Evolutionary conservation across 2,329 filamentous ascomycete genomes (phyloP).

Genomic region (Fusarium sp.): DNA sequence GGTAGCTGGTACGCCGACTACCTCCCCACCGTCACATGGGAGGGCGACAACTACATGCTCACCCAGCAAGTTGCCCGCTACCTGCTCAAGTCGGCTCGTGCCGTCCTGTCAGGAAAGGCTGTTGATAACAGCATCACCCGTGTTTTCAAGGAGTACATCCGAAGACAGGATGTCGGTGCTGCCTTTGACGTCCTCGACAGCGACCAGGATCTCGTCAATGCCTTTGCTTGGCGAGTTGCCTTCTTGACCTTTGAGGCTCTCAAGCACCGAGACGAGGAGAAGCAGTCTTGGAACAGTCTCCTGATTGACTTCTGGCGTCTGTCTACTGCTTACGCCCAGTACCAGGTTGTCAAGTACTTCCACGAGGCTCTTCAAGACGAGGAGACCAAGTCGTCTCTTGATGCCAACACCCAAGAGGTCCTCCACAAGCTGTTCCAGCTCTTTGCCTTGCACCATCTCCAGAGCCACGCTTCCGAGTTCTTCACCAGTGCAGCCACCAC

Average conservation of each 20-base stretch:
- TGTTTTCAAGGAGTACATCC: constrained; percentile 74
- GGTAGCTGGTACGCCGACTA: constrained; percentile 81
- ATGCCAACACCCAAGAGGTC: constrained; percentile 66
- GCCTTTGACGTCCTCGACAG: constrained; percentile 80
- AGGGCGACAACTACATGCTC: constrained; percentile 86
- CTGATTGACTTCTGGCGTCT: constrained; percentile 84
- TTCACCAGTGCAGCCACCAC: constrained; percentile 77
- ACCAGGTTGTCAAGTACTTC: constrained; percentile 83
- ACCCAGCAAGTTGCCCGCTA: constrained; percentile 84
- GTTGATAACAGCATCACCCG: constrained; percentile 51
- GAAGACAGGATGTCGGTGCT: constrained; percentile 75
- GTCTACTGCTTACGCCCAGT: constrained; percentile 80
- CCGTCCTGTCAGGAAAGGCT: constrained; percentile 73
- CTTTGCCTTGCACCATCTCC: constrained; percentile 73
- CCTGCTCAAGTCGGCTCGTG: constrained; percentile 79
- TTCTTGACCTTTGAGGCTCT: constrained; percentile 81
- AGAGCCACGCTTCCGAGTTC: constrained; percentile 78
- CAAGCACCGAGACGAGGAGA: constrained; percentile 79
- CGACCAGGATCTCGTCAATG: constrained; percentile 77
- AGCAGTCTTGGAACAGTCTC: constrained; percentile 81
- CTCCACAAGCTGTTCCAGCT: constrained; percentile 85
- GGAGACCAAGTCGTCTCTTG: constrained; percentile 63
- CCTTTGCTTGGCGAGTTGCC: constrained; percentile 80
- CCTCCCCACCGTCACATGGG: constrained; percentile 76
- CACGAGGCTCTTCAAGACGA: constrained; percentile 56